Percentiles rank a stretch among this genome's conserved stretches.
Conservation (phyloP, 495 filamentous ascomycete genomes). For the Trichoderma erinaceum region DNA sequence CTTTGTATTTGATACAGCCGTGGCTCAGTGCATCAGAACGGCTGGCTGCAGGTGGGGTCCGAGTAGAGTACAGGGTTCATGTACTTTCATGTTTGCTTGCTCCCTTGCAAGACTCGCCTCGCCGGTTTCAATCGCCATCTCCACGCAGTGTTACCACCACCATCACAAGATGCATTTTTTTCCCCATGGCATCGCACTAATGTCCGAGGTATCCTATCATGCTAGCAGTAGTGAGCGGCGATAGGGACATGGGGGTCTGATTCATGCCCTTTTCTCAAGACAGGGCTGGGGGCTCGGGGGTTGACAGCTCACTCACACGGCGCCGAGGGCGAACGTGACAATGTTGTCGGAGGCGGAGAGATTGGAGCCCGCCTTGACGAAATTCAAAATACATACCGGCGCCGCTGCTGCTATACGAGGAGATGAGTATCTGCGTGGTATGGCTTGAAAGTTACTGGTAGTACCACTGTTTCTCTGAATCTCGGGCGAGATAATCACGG, state of each 20-base stretch:
- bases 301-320: neutral
- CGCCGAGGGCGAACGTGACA: neutral
- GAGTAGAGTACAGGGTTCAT: neutral
- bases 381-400: neutral
- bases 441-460: too few species aligned
- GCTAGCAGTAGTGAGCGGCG: neutral
- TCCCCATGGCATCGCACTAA: neutral
- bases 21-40: neutral
- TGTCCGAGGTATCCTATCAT: neutral
- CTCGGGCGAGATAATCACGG: too few species aligned
- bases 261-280: neutral
- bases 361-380: neutral
- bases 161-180: neutral
- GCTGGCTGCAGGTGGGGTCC: neutral
- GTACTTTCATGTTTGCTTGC: neutral
- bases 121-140: constrained; percentile 7
- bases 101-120: neutral
- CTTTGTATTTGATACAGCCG: neutral
- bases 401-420: neutral
- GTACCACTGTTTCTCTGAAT: too few species aligned
- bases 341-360: neutral
- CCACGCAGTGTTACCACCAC: neutral
- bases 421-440: too few species aligned
- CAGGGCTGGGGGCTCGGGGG: neutral
- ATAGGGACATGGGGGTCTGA: neutral